Percentiles rank a stretch among this genome's conserved stretches.
phyloP scores from a whole-genome alignment of 192 early-diverging fungal genomes.

The Backusella circina region DNA sequence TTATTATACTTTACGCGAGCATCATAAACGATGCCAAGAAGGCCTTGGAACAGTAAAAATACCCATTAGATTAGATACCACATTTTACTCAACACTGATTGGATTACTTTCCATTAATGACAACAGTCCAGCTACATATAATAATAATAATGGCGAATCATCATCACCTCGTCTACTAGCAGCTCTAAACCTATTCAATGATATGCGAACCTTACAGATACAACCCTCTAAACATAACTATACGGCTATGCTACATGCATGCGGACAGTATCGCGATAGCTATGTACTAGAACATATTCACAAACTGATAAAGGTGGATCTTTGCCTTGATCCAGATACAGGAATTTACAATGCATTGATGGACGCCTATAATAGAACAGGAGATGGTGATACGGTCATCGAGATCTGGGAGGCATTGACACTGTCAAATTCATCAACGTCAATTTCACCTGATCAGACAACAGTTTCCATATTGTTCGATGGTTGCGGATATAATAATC shows the following conservation, averaged over 20 bases:
- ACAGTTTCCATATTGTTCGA: conserved; percentile 41
- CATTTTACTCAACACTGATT: conserved; percentile 9
- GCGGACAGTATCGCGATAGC: conserved; percentile 12
- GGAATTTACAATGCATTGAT: conserved; percentile 41
- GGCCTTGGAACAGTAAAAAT: neutral
- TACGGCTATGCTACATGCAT: conserved; percentile 28
- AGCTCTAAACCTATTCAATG: conserved; percentile 25
- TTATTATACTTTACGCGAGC: conserved; percentile 24
- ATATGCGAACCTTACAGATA: conserved; percentile 31
- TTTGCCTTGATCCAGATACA: conserved; percentile 36
- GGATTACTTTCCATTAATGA: neutral
- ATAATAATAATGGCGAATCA: neutral
- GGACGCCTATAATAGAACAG: conserved; percentile 40
- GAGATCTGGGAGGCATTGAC: conserved; percentile 36
- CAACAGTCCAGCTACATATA: neutral
- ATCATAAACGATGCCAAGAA: neutral
- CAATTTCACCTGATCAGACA: conserved; percentile 19
- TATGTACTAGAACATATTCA: conserved; percentile 28
- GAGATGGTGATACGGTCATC: conserved; percentile 26
- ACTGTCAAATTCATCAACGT: neutral
- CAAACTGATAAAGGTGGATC: conserved; percentile 37
- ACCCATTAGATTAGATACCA: conserved; percentile 2
- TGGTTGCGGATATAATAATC: conserved; percentile 31
- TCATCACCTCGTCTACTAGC: conserved; percentile 8
- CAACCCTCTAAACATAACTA: conserved; percentile 27